phyloP scores from a whole-genome alignment of 1,284 basidiomycete genomes.

The Melampsora larici-populina region DNA sequence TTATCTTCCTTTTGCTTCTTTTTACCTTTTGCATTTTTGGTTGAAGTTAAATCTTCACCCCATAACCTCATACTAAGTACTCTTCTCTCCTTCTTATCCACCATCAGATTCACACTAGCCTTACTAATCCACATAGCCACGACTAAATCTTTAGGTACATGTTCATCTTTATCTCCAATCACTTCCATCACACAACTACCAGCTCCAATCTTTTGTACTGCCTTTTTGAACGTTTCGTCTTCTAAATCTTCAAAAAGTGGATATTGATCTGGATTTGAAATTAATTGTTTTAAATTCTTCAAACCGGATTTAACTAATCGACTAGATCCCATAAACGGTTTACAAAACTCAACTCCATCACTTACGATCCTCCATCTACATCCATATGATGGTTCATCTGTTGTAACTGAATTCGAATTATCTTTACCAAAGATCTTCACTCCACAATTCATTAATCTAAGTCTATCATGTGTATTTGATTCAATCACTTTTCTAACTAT shows the following conservation, averaged over 20 bases:
- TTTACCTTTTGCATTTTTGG: conserved; percentile 46
- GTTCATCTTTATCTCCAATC: not conserved
- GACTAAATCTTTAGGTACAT: conserved; percentile 57
- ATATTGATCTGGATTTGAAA: conserved; percentile 67
- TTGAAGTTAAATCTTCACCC: conserved; percentile 67
- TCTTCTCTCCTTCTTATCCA: conserved; percentile 92
- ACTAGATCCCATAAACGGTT: conserved; percentile 69
- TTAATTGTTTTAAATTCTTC: conserved; percentile 64
- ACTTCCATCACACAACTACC: conserved; percentile 42
- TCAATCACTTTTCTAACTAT: conserved; percentile 69
- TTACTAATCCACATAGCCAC: conserved; percentile 89
- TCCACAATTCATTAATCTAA: conserved; percentile 84
- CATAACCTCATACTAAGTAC: conserved; percentile 76
- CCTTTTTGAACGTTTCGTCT: conserved; percentile 7
- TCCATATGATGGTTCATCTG: conserved; percentile 55
- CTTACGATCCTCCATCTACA: conserved; percentile 66
- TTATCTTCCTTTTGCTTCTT: not conserved
- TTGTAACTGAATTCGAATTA: conserved; percentile 56
- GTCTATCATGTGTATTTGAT: conserved; percentile 76
- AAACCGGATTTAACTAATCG: conserved; percentile 66
- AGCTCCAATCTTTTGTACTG: conserved; percentile 4
- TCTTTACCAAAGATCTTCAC: conserved; percentile 69
- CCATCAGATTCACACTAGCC: conserved; percentile 78
- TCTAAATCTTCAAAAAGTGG: conserved; percentile 55
- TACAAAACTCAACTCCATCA: conserved; percentile 77